These are phyloP conservation scores for Exophiala sideris DNA, from an alignment of 2,329 filamentous ascomycete genomes.

Conservation along the genomic window DNA sequence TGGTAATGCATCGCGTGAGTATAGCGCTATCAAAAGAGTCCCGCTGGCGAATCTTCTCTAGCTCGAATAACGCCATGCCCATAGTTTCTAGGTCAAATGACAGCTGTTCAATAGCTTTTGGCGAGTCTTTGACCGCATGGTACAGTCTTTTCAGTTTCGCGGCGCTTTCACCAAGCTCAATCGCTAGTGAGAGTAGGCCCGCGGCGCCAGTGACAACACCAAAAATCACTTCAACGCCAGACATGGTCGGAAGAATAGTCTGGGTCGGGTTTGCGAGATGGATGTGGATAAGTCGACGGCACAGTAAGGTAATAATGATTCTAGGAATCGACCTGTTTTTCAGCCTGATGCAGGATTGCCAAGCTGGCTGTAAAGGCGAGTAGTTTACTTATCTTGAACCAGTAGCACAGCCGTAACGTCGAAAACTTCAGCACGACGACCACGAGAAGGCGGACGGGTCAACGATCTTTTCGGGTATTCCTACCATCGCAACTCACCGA, in stretches of 20 bases:
- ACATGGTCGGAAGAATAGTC: background rate
- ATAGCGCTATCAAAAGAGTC: background rate
- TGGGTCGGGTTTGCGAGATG: too few species aligned
- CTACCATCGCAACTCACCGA: too few species aligned
- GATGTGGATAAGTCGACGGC: background rate
- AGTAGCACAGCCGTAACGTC: background rate
- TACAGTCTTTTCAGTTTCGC: constrained; percentile 9
- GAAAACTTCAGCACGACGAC: background rate
- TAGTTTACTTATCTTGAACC: background rate
- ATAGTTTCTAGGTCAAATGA: constrained; percentile 9
- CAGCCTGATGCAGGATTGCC: background rate
- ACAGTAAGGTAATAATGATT: too few species aligned
- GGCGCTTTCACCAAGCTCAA: constrained; percentile 8
- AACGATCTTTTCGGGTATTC: too few species aligned
- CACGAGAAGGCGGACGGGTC: too few species aligned
- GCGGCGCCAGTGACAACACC: background rate
- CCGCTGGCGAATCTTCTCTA: constrained; percentile 3
- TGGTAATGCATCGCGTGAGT: constrained; percentile 3
- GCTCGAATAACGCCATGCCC: background rate
- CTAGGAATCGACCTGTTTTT: background rate
- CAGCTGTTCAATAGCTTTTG: background rate
- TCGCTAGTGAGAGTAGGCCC: constrained; percentile 5
- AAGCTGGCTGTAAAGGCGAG: background rate
- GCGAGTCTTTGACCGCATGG: constrained; percentile 5
- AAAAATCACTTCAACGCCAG: background rate